Evolutionary conservation across 208 protist genomes (phyloP), one percentile per base, ranked within the genome.

Genomic region (Trypanosoma rangeli): DNA sequence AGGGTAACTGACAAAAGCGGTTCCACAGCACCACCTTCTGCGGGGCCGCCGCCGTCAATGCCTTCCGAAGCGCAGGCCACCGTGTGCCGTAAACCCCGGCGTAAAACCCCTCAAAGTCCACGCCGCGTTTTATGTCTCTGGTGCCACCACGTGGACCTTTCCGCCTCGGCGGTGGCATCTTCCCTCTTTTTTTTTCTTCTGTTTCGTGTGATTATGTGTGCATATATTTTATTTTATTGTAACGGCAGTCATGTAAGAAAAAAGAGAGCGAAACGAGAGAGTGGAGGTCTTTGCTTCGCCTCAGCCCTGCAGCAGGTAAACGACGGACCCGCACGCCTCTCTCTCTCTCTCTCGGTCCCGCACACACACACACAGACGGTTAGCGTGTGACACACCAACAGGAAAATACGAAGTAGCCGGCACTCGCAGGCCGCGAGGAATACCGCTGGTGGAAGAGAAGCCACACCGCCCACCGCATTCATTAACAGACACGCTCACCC

Each of bases 1-100:
- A 87, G 22, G 90, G 81, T n/a, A 93, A 58, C 71, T 89, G 84
- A 42, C 76, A 90, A 68, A 86, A 95, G 31, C 85, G 80, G 70
- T 95, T 95, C 78, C 84, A 93, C 68, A 95, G 67, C 7, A 81
- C 85, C 13, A 90, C 80, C 74, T 92, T 93, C 37, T 46, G 39
- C 7, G 83, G 64, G 18, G 61, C 12, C n/a, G 70, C 28, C 22
- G 33, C 39, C 12, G 65, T 44, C 86, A 95, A 78, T 8, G 87
- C 77, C 18, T 77, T 70, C 24, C 78, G 66, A 35, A 95, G 78
- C 16, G 58, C 46, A 20, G 85, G 83, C 87, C 90, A 95, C 24
- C 90, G 87, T 18, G 83, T 74, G 55, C 87, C 90, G 63, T 93
- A 95, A 53, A 86, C 46, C 13, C 70, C 64, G 44, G 70, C 54